Evolutionary conservation across 2,329 filamentous ascomycete genomes (phyloP), one percentile per base, ranked within the genome.

Genomic region (Beauveria scarabaeidicola): DNA sequence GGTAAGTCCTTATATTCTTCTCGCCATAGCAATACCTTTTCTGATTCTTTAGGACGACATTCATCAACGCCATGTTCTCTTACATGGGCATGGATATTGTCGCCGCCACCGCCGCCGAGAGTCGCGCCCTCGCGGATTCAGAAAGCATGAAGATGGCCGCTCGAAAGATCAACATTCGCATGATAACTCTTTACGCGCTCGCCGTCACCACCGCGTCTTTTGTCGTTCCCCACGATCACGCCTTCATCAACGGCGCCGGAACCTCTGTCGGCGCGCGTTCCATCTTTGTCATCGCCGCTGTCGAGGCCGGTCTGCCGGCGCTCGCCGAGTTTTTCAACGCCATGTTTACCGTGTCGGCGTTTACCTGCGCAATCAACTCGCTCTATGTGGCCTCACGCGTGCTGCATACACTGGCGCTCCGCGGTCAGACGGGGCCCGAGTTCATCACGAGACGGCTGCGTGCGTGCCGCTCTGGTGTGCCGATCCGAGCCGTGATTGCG

Each of bases 111-210:
- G 72, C 72, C 13, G 71, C 73, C 9, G 73, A 74, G 53, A 72
- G 67, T 55, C 68, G 66, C 52, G 64, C 69, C 3, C 68, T 74
- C 5, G 63, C 70, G 10, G 66, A 73, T 48, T 68, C 72, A 0
- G 73, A 75, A 58, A 71, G 67, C 59, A 74, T 75, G 68, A 75
- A 75, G 60, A 74, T 75, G 71, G 72, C 69, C 3, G 69, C 72
- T 15, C 66, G 73, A 44, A 75, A 75, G 58, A 73, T 74, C 59
- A 69, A 69, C 59, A 67, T 75, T 13, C 71, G 73, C 56, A 69
- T 74, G 41, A 66, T 74, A 50, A 66, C 61, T n/a, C 59, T 64
- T 19, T 69, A 68, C 59, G 51, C 62, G 7, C 61, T 70, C 21
- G 63, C 67, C 10, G 62, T 71, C n/a, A 43, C 68, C 27, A 67